Base-by-base conservation (phyloP, 208 protist species). In the Kentomonas sorsogonicus region DNA sequence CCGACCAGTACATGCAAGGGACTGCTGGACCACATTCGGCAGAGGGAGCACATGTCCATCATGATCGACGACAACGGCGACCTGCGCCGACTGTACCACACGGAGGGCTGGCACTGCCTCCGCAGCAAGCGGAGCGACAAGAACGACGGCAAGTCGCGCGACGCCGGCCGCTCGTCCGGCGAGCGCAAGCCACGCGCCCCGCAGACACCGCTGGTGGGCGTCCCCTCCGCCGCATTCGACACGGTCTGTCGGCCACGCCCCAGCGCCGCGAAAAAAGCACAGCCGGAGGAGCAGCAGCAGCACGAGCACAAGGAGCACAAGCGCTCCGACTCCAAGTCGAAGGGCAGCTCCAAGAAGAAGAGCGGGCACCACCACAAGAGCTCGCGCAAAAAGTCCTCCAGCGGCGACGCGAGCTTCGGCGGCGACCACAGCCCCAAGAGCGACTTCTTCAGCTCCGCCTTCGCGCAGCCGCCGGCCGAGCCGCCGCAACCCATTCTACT, bases 31-130 rank as follows among this genome's bases (percentile, higher is more conserved):
- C 60, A 54, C 55, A 54, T 45, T 40, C 66, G 66, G 1, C 46
- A 72, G 25, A 39, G 40, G 20, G 60, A 60, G 27, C 53, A 59
- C 20, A 61, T 46, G 38, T 44, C 59, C 43, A 54, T 63, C 38
- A 60, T 72, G 30, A 61, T 72, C 13, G 66, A 72, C 60, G 27
- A 50, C 1, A 60, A 72, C 30, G 66, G 66, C 13, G 66, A 72
- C 25, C 62, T 72, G 44, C 51, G 66, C 13, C 59, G 66, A 2
- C 60, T 72, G 20, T 66, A 63, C 54, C 56, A 60, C 41, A 72
- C 60, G 22, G 41, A 53, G 16, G 53, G 59, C 13, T 72, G 66
- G 66, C 66, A 72, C 55, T 39, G 27, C 9, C 41, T 72, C 0
- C 11, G 5, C 20, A 5, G 22, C 5, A 30, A 29, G 5, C 7